Evolutionary conservation across 2,329 filamentous ascomycete species (phyloP).

Genomic region (Parasarocladium wereldwijsianum): DNA sequence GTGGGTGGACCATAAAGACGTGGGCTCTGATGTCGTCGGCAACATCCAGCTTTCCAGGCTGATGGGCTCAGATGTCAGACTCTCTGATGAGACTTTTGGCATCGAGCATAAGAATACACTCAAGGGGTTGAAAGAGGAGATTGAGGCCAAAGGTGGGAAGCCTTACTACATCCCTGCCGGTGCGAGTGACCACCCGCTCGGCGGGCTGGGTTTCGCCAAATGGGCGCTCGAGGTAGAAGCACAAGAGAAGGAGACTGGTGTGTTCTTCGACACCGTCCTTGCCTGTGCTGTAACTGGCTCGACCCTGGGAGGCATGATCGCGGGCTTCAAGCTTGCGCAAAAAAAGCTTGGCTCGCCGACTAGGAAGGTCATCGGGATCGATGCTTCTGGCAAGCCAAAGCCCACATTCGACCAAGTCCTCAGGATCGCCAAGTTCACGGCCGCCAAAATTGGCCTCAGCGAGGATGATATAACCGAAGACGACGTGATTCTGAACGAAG

Average conservation of each 20-base stretch:
- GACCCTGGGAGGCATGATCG: conserved; percentile 58
- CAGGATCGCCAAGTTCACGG: conserved; percentile 51
- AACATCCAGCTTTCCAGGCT: conserved; percentile 58
- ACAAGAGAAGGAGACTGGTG: conserved; percentile 44
- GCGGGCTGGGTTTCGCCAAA: conserved; percentile 54
- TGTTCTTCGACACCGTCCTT: conserved; percentile 54
- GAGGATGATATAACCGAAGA: conserved; percentile 43
- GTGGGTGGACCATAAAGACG: conserved; percentile 50
- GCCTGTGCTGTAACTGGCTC: conserved; percentile 59
- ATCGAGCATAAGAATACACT: conserved; percentile 55
- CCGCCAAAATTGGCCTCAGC: conserved; percentile 43
- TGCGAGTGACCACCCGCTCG: conserved; percentile 54
- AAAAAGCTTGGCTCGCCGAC: conserved; percentile 23
- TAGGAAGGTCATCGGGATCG: conserved; percentile 50
- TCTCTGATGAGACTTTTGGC: conserved; percentile 46
- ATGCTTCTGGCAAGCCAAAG: conserved; percentile 26
- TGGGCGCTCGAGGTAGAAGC: conserved; percentile 55
- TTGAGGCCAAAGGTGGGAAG: conserved; percentile 35
- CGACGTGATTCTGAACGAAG: conserved; percentile 46
- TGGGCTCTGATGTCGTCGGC: conserved; percentile 47
- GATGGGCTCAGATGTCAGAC: conserved; percentile 49
- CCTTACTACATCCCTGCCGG: conserved; percentile 62
- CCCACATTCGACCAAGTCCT: conserved; percentile 52
- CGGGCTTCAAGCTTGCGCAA: conserved; percentile 53
- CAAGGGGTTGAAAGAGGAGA: conserved; percentile 35